Conservation (phyloP, 2,329 filamentous ascomycete genomes). For the Cordyceps cicadae region DNA sequence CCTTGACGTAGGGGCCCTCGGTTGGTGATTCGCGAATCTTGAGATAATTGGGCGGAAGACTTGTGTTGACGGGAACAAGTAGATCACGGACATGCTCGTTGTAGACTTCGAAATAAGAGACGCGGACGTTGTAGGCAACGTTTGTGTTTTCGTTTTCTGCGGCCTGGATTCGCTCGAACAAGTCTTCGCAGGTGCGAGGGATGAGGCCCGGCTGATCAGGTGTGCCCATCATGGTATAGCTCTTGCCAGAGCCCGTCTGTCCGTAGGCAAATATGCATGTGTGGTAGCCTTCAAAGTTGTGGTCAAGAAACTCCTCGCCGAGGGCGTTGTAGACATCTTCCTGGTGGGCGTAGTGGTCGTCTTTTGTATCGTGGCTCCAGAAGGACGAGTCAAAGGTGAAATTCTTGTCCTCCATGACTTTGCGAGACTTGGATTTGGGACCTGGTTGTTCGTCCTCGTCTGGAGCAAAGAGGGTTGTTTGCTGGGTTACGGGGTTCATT, state of each 20-base stretch:
- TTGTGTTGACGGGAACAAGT: constrained; percentile 62
- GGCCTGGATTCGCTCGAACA: constrained; percentile 86
- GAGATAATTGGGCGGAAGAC: constrained; percentile 78
- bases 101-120: constrained; percentile 99
- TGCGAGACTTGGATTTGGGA: constrained; percentile 56
- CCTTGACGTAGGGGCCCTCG: constrained; percentile 94
- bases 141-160: constrained; percentile 72
- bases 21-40: constrained; percentile 94
- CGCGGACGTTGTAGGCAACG: constrained; percentile 92
- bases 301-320: constrained; percentile 93
- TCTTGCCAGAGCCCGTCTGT: constrained; percentile 95
- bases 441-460: constrained; percentile 45
- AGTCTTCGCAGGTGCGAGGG: constrained; percentile 87
- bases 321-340: constrained; percentile 90
- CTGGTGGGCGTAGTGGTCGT: constrained; percentile 83
- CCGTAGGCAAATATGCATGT: constrained; percentile 99
- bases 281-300: constrained; percentile 99
- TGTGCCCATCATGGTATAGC: constrained; percentile 95
- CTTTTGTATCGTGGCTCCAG: constrained; percentile 78
- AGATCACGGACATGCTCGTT: constrained; percentile 97
- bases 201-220: constrained; percentile 83
- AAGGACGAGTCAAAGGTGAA: constrained; percentile 98
- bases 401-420: constrained; percentile 73
- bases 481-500: constrained; percentile 84
- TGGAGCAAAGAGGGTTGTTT: constrained; percentile 71